Evolutionary conservation across 768 basidiomycete species (phyloP).

Genomic region (Baorangia bicolor): DNA sequence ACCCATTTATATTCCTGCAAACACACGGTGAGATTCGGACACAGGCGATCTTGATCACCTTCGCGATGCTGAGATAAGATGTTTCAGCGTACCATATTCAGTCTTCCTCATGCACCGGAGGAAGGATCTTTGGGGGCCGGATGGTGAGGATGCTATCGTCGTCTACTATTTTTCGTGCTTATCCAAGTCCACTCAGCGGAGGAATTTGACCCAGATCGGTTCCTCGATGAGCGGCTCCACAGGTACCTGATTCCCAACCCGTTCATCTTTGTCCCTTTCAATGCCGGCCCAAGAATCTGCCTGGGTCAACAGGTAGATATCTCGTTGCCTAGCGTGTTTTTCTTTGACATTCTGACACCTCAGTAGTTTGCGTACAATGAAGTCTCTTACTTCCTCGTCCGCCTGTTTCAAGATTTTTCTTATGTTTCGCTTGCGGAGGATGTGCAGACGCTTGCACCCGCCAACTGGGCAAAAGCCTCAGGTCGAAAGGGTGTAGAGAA

Average conservation of each 20-base stretch:
- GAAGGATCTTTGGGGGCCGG: conserved; percentile 65
- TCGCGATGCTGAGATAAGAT: neutral
- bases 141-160: conserved; percentile 38
- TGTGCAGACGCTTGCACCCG: conserved; percentile 46
- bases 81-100: conserved; percentile 42
- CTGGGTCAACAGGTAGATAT: conserved; percentile 35
- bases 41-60: neutral
- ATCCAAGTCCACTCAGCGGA: conserved; percentile 37
- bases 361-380: conserved; percentile 64
- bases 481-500: conserved; percentile 45
- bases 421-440: conserved; percentile 43
- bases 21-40: conserved; percentile 30
- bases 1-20: conserved; percentile 34
- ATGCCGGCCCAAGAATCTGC: conserved; percentile 40
- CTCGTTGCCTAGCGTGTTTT: neutral
- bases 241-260: conserved; percentile 57
- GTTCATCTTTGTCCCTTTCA: conserved; percentile 46
- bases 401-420: conserved; percentile 55
- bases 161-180: neutral
- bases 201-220: conserved; percentile 64
- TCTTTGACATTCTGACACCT: neutral
- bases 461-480: conserved; percentile 38
- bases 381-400: conserved; percentile 59
- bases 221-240: conserved; percentile 57
- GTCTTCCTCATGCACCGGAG: conserved; percentile 60